These are phyloP conservation scores for Rubia peregrina DNA, from an alignment of 305 asterid genomes.

Conservation along the genomic window DNA sequence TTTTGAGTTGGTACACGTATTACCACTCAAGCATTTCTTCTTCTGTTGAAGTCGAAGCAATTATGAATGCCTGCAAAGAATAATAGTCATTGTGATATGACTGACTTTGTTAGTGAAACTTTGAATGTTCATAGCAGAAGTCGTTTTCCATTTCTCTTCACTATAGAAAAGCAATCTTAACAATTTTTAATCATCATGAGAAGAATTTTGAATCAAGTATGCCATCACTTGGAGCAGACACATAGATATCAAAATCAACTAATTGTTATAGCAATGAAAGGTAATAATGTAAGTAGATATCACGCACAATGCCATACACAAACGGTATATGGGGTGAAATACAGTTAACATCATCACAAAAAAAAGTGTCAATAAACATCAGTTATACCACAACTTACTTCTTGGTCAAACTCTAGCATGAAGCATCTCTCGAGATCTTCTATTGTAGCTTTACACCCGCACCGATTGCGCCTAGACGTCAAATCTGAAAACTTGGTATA, in stretches of 20 bases:
- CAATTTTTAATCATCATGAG: neutral
- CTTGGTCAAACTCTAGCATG: slow-evolving; percentile 49
- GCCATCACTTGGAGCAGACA: too few relatives aligned
- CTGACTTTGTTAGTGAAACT: neutral
- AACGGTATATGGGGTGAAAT: neutral
- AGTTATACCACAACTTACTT: slow-evolving; percentile 27
- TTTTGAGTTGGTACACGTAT: neutral
- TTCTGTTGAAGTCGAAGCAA: slow-evolving; percentile 17
- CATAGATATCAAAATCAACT: too few relatives aligned
- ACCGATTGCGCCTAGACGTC: slow-evolving; percentile 54
- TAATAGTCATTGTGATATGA: neutral
- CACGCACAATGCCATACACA: neutral
- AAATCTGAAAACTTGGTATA: slow-evolving; percentile 53
- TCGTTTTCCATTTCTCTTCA: neutral
- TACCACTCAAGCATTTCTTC: slow-evolving; percentile 20
- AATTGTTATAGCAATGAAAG: too few relatives aligned
- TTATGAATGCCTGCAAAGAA: slow-evolving; percentile 16
- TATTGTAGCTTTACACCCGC: slow-evolving; percentile 52
- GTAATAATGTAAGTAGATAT: too few relatives aligned
- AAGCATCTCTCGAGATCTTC: slow-evolving; percentile 47
- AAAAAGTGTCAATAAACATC: neutral
- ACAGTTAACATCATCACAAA: neutral
- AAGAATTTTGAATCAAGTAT: neutral
- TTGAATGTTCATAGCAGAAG: neutral
- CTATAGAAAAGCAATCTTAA: too few relatives aligned